Evolutionary conservation across 139 green algal species (phyloP).

Genomic region (Astrephomene gubernaculifera): DNA sequence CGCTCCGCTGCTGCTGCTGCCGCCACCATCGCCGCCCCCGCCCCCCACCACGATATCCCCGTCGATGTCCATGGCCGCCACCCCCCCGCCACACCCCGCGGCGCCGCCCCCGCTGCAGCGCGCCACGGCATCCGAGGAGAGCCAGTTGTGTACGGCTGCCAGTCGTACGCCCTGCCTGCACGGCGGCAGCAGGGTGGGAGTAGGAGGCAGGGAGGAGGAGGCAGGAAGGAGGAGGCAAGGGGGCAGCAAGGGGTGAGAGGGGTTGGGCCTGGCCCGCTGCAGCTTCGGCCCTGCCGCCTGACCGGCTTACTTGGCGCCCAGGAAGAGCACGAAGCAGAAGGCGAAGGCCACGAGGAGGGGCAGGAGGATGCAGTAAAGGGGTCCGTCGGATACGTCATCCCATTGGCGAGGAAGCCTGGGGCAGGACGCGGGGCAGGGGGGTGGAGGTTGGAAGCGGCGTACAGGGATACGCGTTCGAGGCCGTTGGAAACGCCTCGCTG

Average conservation of each 20-base stretch:
- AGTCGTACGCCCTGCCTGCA: constrained; percentile 5
- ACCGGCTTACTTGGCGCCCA: constrained; percentile 12
- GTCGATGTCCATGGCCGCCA: not conserved
- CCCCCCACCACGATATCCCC: not conserved
- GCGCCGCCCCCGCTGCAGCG: too few species aligned
- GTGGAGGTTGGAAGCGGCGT: not conserved
- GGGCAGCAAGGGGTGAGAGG: too few species aligned
- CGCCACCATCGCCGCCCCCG: not conserved
- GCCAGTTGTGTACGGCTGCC: constrained; percentile 14
- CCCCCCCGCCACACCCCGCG: not conserved
- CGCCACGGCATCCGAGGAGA: too few species aligned
- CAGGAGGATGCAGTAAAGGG: constrained; percentile 4
- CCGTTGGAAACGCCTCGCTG: too few species aligned
- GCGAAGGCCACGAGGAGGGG: constrained; percentile 11
- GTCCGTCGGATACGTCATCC: constrained; percentile 14
- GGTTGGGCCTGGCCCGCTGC: not conserved
- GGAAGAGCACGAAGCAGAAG: constrained; percentile 28
- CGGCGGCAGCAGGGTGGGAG: not conserved
- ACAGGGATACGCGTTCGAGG: not conserved
- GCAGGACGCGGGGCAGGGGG: not conserved
- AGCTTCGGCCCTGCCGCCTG: too few species aligned
- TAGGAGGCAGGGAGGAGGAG: not conserved
- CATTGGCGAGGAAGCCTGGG: not conserved
- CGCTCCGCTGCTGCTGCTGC: too few species aligned
- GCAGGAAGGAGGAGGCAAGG: too few species aligned